A percentile compares a stretch with the other conserved stretches of the same genome.
phyloP scores from a whole-genome alignment of 2,329 filamentous ascomycete genomes.

The Mariannaea sp. region DNA sequence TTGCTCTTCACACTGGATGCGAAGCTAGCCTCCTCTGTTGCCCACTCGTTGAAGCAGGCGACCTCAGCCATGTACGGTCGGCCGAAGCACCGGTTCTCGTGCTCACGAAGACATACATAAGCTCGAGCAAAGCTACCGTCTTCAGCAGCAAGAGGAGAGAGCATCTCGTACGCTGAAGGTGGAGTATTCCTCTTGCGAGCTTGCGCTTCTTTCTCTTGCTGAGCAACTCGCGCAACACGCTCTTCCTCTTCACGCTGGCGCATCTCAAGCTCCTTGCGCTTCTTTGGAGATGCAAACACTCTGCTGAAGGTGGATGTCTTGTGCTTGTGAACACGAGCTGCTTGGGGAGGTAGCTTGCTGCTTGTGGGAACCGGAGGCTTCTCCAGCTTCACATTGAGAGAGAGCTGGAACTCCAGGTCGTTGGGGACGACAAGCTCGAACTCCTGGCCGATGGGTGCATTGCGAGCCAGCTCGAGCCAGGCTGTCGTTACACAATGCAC shows the following conservation, averaged over 20 bases:
- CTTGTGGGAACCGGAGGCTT: constrained; percentile 65
- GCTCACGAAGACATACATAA: constrained; percentile 92
- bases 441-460: constrained; percentile 94
- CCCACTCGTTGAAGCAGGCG: constrained; percentile 98
- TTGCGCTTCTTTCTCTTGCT: constrained; percentile 66
- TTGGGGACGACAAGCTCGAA: constrained; percentile 97
- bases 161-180: constrained; percentile 80
- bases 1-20: constrained; percentile 95
- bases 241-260: constrained; percentile 84
- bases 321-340: constrained; percentile 65
- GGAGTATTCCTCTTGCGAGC: constrained; percentile 65
- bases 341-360: constrained; percentile 59
- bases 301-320: constrained; percentile 91
- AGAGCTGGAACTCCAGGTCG: constrained; percentile 98
- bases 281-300: constrained; percentile 92
- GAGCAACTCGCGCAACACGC: constrained; percentile 68
- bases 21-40: constrained; percentile 78
- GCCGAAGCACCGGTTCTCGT: constrained; percentile 86
- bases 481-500: constrained; percentile 97
- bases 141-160: constrained; percentile 83
- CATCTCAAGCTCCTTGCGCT: constrained; percentile 91
- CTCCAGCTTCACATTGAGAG: constrained; percentile 91
- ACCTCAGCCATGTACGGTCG: constrained; percentile 87
- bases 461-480: constrained; percentile 89
- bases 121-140: constrained; percentile 94